Evolutionary conservation across 2,329 filamentous ascomycete species (phyloP).

Genomic region (Bipolaris cookei): DNA sequence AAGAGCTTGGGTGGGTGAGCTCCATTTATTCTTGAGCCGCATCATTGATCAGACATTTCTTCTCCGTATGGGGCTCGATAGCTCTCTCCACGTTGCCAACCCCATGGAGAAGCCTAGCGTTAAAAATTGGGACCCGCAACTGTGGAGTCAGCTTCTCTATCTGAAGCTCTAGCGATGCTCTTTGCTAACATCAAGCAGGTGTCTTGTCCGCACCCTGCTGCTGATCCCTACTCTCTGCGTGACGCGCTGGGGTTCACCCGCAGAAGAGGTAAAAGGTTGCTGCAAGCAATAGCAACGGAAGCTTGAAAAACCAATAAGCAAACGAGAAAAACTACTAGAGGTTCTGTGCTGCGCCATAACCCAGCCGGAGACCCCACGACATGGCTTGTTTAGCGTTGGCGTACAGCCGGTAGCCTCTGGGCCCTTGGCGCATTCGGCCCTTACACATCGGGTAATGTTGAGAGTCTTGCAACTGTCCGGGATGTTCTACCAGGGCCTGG

Average conservation of each 20-base stretch:
- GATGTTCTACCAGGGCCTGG: constrained; percentile 17
- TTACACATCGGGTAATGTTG: constrained; percentile 18
- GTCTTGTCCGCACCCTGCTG: constrained; percentile 7
- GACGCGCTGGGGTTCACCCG: neutral
- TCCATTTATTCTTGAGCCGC: constrained; percentile 39
- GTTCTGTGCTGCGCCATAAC: constrained; percentile 8
- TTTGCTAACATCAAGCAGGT: neutral
- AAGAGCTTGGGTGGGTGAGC: constrained; percentile 9
- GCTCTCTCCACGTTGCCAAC: constrained; percentile 29
- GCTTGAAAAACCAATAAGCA: constrained; percentile 8
- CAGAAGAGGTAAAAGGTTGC: constrained; percentile 3
- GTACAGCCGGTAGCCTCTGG: constrained; percentile 16
- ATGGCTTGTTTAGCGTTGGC: constrained; percentile 17
- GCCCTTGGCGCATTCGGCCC: constrained; percentile 12
- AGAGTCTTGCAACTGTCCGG: constrained; percentile 17
- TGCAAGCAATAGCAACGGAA: constrained; percentile 6
- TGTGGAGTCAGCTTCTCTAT: constrained; percentile 8
- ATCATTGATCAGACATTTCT: constrained; percentile 20
- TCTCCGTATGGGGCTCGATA: constrained; percentile 24
- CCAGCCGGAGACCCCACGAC: constrained; percentile 1
- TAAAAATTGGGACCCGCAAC: constrained; percentile 5
- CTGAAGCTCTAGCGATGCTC: neutral
- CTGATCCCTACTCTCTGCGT: constrained; percentile 8
- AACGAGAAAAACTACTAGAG: neutral
- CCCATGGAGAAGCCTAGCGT: constrained; percentile 33